Conservation (phyloP, 176 grass and related monocot species). For the Saccharum officinarum region DNA sequence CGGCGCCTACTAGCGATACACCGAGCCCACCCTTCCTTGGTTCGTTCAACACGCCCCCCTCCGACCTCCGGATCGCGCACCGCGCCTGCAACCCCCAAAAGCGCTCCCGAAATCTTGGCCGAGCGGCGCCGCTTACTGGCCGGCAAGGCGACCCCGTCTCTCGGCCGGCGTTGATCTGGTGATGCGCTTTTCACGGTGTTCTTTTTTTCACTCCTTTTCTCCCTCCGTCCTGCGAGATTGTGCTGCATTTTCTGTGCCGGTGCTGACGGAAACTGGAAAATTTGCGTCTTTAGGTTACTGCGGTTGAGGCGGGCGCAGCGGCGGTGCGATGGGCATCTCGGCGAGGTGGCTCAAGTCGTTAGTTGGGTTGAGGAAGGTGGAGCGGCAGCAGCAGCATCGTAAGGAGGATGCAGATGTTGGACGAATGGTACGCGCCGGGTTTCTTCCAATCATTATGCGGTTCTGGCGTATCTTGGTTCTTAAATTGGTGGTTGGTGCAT, state of each 20-base stretch:
- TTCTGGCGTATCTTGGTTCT: neutral
- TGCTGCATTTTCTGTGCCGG: neutral
- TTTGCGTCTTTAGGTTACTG: conserved; percentile 2
- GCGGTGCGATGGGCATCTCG: conserved; percentile 65
- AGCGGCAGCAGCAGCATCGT: conserved; percentile 41
- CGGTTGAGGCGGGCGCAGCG: neutral
- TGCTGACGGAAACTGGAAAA: conserved; percentile 1
- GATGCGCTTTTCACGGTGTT: neutral
- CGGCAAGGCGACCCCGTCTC: neutral
- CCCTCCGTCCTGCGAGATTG: neutral
- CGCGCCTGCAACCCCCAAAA: neutral
- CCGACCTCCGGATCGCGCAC: neutral
- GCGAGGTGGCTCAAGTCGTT: conserved; percentile 82
- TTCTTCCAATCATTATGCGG: neutral
- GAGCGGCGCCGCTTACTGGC: conserved; percentile 8
- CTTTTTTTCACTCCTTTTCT: neutral
- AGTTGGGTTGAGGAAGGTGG: conserved; percentile 73
- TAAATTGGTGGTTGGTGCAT: conserved; percentile 1
- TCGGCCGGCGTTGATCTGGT: conserved; percentile 35
- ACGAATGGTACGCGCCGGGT: conserved; percentile 2
- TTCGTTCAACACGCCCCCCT: neutral
- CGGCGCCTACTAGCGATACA: conserved; percentile 4
- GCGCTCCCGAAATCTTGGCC: conserved; percentile 7
- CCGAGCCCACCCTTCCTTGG: neutral
- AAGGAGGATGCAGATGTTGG: conserved; percentile 52